These are phyloP conservation scores for Coemansia sp. DNA, from an alignment of 192 early-diverging fungal genomes.

Conservation along the genomic window DNA sequence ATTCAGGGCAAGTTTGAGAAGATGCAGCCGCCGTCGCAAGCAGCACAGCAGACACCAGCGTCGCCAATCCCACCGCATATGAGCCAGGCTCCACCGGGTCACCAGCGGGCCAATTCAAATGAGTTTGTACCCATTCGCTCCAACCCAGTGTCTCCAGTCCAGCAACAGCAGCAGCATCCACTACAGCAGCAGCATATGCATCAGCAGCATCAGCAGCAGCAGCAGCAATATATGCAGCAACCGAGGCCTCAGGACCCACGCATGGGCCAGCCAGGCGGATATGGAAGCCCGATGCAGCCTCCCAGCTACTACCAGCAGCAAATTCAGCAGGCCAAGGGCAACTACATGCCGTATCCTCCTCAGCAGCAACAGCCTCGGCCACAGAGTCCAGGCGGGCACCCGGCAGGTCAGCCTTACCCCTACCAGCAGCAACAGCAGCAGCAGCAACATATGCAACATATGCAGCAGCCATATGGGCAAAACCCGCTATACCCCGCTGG, in stretches of 20 bases:
- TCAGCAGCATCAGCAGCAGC: constrained; percentile 24
- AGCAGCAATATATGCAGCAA: constrained; percentile 26
- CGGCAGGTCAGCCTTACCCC: constrained; percentile 17
- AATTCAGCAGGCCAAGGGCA: constrained; percentile 45
- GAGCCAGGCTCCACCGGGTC: constrained; percentile 20
- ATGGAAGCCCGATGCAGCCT: constrained; percentile 48
- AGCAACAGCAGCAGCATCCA: constrained; percentile 1
- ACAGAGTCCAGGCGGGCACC: not conserved
- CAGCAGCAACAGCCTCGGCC: constrained; percentile 18
- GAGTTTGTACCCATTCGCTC: constrained; percentile 52
- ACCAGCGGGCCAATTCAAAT: constrained; percentile 45
- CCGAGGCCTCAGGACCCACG: constrained; percentile 14
- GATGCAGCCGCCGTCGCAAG: constrained; percentile 31
- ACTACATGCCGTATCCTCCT: constrained; percentile 24
- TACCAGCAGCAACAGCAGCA: constrained; percentile 37
- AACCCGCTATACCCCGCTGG: constrained; percentile 12
- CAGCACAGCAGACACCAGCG: constrained; percentile 18
- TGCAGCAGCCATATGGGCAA: constrained; percentile 15
- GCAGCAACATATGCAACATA: constrained; percentile 12
- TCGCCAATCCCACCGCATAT: constrained; percentile 35
- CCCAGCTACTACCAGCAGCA: constrained; percentile 53
- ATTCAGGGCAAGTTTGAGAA: constrained; percentile 33
- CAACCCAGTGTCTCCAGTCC: constrained; percentile 26
- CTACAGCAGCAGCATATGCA: constrained; percentile 16
- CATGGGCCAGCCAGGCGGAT: constrained; percentile 35